Evolutionary conservation across 495 filamentous ascomycete genomes (phyloP), one percentile per base, ranked within the genome.

Genomic region (Thermothielavioides terrestris): DNA sequence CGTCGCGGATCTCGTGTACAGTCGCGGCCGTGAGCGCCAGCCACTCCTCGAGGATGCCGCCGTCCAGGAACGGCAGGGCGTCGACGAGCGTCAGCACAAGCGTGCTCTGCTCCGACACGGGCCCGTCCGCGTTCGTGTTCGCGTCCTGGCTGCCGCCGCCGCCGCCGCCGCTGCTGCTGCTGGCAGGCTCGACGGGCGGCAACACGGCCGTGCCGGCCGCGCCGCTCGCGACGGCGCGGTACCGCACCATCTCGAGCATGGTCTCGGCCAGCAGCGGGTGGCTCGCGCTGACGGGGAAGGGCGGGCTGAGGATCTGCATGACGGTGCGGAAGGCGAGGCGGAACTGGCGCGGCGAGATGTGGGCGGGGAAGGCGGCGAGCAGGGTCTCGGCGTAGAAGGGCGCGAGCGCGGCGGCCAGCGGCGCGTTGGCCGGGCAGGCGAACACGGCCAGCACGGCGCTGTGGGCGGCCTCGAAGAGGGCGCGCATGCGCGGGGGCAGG

Each of bases 381-480:
- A 95, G 76, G 21, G 81, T 80, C 45, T 91, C 84, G 49, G 92
- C 78, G 65, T 98, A 97, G 62, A 88, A 87, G 2, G 89, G 89
- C 12, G 91, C 72, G 43, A 94, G 76, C 52, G 77, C 77, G 12
- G 80, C 77, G 26, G 88, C 80, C 32, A 95, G 67, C 9, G 78
- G 69, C 12, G 82, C 77, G 53, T 86, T 91, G 46, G 82, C 77
- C 2, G 90, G 85, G 27, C 87, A 83, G 2, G 89, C 84, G 31
- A 97, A 77, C 5, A 87, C 80, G 25, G 91, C 80, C 15, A 98
- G 82, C 56, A 88, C 81, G 40, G 90, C 77, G 54, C 83, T 86
- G 68, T 98, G 94, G 8, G 91, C 89, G 1, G 92, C 81, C 69
- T 98, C 92, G 59, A 96, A 96, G 4, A 94, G 84, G 53, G 86